A percentile compares a stretch with the other conserved stretches of the same genome.
Evolutionary conservation across 2,329 filamentous ascomycete species (phyloP).

Genomic region (Ophiostoma australiae): DNA sequence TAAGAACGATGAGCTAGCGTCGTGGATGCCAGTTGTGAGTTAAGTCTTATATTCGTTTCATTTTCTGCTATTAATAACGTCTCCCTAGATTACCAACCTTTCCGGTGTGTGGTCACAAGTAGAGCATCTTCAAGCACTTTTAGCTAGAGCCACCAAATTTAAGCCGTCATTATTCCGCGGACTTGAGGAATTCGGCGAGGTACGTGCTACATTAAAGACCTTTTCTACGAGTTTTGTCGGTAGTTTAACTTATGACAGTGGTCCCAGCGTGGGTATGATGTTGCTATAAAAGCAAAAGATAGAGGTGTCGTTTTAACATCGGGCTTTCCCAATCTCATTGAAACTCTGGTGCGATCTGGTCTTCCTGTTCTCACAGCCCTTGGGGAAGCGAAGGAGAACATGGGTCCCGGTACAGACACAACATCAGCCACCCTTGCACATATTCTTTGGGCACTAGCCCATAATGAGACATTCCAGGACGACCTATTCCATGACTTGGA

Average conservation of each 20-base stretch:
- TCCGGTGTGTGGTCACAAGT: neutral
- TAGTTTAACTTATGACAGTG: neutral
- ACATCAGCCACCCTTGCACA: constrained; percentile 23
- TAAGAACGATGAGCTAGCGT: constrained; percentile 22
- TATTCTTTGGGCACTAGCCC: constrained; percentile 23
- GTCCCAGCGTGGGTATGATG: neutral
- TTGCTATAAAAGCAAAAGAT: neutral
- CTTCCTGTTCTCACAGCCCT: constrained; percentile 20
- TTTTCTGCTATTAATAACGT: neutral
- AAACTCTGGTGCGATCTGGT: constrained; percentile 15
- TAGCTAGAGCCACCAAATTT: neutral
- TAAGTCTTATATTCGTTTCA: neutral
- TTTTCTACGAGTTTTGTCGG: neutral
- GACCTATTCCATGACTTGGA: constrained; percentile 18
- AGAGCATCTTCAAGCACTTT: neutral
- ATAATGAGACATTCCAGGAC: constrained; percentile 21
- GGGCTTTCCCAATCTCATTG: neutral
- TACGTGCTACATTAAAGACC: neutral
- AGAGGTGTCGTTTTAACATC: neutral
- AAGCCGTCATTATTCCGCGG: neutral
- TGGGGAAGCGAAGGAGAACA: constrained; percentile 24
- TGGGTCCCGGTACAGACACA: constrained; percentile 25
- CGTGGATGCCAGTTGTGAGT: constrained; percentile 24
- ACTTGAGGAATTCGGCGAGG: neutral
- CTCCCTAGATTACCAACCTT: neutral